Conservation (phyloP, 371 early-diverging fungal genomes). For the Nematocida minor region DNA sequence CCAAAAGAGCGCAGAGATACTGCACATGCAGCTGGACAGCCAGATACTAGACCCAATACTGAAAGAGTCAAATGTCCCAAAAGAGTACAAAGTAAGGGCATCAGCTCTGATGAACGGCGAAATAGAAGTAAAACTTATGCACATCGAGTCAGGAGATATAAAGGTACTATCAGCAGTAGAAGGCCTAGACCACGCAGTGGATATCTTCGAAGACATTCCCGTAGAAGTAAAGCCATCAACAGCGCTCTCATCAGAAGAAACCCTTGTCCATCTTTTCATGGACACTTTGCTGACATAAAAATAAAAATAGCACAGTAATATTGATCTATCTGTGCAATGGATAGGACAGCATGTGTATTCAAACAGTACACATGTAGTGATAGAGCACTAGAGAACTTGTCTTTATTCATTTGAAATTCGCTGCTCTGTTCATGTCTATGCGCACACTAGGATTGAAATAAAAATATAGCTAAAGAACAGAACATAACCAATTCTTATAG, state of each 20-base stretch:
- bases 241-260: neutral
- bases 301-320: no score
- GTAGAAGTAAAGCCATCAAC: neutral
- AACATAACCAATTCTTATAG: no score
- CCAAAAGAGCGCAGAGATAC: neutral
- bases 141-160: conserved; percentile 33
- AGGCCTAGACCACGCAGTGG: conserved; percentile 42
- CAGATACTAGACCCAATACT: neutral
- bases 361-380: no score
- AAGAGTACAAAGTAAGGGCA: conserved; percentile 4
- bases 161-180: conserved; percentile 15
- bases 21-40: neutral
- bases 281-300: neutral
- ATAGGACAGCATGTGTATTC: no score
- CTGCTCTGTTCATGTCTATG: no score
- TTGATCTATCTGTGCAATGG: no score
- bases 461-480: no score
- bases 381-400: no score
- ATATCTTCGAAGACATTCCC: conserved; percentile 24
- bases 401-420: no score
- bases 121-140: neutral
- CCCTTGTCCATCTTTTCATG: conserved; percentile 2
- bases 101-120: neutral
- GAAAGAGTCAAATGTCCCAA: neutral
- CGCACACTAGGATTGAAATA: no score